These are phyloP conservation scores for Papiliotrema nemorosa DNA, from an alignment of 1,284 basidiomycete genomes.

Conservation along the genomic window DNA sequence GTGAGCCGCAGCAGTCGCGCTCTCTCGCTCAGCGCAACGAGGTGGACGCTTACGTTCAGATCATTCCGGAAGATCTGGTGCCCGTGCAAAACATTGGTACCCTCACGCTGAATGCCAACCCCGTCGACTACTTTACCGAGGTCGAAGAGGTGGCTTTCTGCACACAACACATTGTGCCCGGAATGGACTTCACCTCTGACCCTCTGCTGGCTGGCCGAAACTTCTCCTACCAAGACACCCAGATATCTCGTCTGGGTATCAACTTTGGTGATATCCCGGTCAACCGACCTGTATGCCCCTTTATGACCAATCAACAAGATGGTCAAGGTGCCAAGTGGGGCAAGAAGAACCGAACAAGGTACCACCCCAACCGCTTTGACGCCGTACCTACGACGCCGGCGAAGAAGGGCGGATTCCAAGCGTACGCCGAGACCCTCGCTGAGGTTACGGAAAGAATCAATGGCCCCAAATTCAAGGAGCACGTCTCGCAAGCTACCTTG, in stretches of 20 bases:
- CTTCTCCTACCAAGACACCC: constrained; percentile 80
- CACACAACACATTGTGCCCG: constrained; percentile 73
- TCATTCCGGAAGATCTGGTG: constrained; percentile 74
- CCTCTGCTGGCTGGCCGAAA: constrained; percentile 78
- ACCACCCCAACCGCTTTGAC: constrained; percentile 60
- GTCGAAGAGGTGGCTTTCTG: constrained; percentile 78
- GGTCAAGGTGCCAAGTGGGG: constrained; percentile 62
- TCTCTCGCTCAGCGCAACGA: not conserved
- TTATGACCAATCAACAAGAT: constrained; percentile 68
- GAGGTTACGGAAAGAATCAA: constrained; percentile 68
- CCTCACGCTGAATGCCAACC: constrained; percentile 61
- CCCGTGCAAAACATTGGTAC: constrained; percentile 72
- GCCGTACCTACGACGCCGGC: constrained; percentile 45
- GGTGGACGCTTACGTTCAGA: constrained; percentile 12
- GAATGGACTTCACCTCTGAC: constrained; percentile 74
- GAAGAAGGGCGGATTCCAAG: constrained; percentile 58
- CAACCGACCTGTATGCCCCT: constrained; percentile 75
- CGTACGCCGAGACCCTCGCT: constrained; percentile 49
- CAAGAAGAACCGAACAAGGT: constrained; percentile 66
- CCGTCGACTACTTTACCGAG: constrained; percentile 71
- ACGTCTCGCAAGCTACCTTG: constrained; percentile 53
- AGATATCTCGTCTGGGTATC: constrained; percentile 67
- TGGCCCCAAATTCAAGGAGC: constrained; percentile 63
- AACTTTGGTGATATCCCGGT: constrained; percentile 62
- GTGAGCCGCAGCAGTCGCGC: constrained; percentile 1